Conservation (phyloP, 768 basidiomycete genomes). For the Chalciporus piperatus region DNA sequence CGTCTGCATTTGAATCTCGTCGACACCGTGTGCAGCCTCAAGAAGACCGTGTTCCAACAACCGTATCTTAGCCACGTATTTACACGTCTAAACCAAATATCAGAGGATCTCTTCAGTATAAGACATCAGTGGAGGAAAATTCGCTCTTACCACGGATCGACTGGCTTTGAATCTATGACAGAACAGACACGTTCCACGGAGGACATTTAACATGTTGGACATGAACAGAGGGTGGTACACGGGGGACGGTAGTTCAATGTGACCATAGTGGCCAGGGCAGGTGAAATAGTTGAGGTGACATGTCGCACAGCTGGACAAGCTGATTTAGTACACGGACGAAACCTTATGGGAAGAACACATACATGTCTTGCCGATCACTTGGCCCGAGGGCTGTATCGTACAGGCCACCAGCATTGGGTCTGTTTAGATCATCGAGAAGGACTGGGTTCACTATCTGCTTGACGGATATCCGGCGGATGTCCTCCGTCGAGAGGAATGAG, state of each 20-base stretch:
- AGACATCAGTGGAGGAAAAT: slow-evolving; percentile 11
- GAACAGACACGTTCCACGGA: slow-evolving; percentile 88
- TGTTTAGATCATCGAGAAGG: slow-evolving; percentile 89
- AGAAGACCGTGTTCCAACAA: slow-evolving; percentile 88
- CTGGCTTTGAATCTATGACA: slow-evolving; percentile 90
- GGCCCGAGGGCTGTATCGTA: slow-evolving; percentile 97
- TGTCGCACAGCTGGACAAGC: slow-evolving; percentile 73
- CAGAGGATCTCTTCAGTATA: slow-evolving; percentile 9
- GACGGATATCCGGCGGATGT: slow-evolving; percentile 92
- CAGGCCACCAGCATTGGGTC: slow-evolving; percentile 87
- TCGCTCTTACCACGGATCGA: slow-evolving; percentile 58
- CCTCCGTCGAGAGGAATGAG: slow-evolving; percentile 84
- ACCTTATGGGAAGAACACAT: slow-evolving; percentile 32
- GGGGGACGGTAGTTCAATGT: slow-evolving; percentile 93
- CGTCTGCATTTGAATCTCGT: slow-evolving; percentile 55
- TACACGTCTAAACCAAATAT: slow-evolving; percentile 54
- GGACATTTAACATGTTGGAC: slow-evolving; percentile 80
- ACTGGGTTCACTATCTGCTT: slow-evolving; percentile 94
- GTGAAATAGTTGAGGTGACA: slow-evolving; percentile 91
- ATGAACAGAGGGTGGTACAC: slow-evolving; percentile 98
- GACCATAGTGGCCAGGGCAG: slow-evolving; percentile 97
- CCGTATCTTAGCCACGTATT: slow-evolving; percentile 82
- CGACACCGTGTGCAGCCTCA: slow-evolving; percentile 74
- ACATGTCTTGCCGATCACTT: slow-evolving; percentile 87
- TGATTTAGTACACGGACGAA: slow-evolving; percentile 5